Evolutionary conservation across 805 yeast genomes (phyloP).

Genomic region (Teunomyces kruisii): DNA sequence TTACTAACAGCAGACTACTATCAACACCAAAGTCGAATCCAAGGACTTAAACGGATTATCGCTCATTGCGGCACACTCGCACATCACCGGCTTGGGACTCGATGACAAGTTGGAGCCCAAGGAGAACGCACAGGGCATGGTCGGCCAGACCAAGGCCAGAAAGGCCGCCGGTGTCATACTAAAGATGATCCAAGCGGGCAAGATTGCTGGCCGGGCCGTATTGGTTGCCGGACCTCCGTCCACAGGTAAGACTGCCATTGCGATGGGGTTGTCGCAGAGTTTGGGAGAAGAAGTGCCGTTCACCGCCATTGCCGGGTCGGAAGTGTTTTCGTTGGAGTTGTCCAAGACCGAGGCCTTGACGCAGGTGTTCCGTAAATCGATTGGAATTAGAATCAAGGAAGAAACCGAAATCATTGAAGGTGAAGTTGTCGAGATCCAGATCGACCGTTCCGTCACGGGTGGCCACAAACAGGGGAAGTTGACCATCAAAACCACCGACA

Average conservation of each 20-base stretch:
- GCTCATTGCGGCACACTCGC: conserved; percentile 96
- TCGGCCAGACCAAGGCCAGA: conserved; percentile 93
- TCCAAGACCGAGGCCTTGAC: conserved; percentile 95
- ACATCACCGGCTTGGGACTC: conserved; percentile 93
- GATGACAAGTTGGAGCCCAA: conserved; percentile 88
- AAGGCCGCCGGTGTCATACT: conserved; percentile 93
- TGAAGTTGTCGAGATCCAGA: conserved; percentile 96
- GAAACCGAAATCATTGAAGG: conserved; percentile 98
- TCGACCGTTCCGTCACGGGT: conserved; percentile 90
- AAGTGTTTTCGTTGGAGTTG: conserved; percentile 86
- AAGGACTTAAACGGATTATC: conserved; percentile 51
- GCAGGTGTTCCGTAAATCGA: conserved; percentile 93
- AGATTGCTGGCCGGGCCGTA: conserved; percentile 96
- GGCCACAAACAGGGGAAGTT: conserved; percentile 98
- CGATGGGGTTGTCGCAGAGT: conserved; percentile 84
- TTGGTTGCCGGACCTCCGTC: conserved; percentile 97
- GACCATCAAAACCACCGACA: conserved; percentile 95
- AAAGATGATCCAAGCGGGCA: conserved; percentile 90
- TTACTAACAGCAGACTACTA: conserved; percentile 19
- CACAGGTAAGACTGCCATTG: conserved; percentile 98
- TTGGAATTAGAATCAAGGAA: conserved; percentile 93
- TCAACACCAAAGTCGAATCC: conserved; percentile 31
- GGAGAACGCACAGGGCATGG: conserved; percentile 86
- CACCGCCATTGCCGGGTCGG: conserved; percentile 93
- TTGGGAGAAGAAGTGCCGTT: conserved; percentile 84